These are phyloP conservation scores for Sindora glabra DNA, from an alignment of 306 rosid genomes.

Conservation along the genomic window DNA sequence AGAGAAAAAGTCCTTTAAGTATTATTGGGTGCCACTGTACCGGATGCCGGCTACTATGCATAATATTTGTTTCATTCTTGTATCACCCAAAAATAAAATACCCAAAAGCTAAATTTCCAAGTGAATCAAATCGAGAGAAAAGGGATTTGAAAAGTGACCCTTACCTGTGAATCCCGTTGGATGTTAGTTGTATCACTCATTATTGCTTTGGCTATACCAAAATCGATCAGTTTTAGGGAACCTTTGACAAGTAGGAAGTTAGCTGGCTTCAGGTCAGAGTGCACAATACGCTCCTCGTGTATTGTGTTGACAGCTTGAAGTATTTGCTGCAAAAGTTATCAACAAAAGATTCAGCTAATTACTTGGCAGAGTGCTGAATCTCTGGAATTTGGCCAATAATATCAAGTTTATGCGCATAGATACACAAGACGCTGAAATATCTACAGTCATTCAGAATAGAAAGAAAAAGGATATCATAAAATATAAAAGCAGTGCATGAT, in stretches of 20 bases:
- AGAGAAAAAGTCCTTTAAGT: too few relatives aligned
- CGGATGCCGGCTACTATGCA: too few relatives aligned
- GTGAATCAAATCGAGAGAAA: neutral
- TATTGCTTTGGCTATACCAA: slow-evolving; percentile 96
- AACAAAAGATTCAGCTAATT: slow-evolving; percentile 12
- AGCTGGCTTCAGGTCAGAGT: slow-evolving; percentile 97
- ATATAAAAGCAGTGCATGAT: neutral
- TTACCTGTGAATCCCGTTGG: slow-evolving; percentile 92
- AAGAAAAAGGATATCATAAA: neutral
- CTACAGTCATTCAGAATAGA: neutral
- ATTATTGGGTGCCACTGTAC: too few relatives aligned
- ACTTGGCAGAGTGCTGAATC: neutral
- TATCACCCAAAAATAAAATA: too few relatives aligned
- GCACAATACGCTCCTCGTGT: slow-evolving; percentile 91
- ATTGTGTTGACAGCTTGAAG: slow-evolving; percentile 88
- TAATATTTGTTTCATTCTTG: too few relatives aligned
- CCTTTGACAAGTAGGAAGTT: slow-evolving; percentile 94
- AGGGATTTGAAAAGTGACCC: neutral
- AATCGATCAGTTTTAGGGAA: slow-evolving; percentile 85
- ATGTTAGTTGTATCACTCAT: slow-evolving; percentile 94
- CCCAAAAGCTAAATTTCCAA: too few relatives aligned
- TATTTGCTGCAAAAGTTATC: slow-evolving; percentile 72
- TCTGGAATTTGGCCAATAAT: neutral
- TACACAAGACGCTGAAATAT: neutral
- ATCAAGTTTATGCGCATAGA: neutral